Base-by-base conservation (phyloP, 208 protist species). In the Endotrypanum monterogeii region DNA sequence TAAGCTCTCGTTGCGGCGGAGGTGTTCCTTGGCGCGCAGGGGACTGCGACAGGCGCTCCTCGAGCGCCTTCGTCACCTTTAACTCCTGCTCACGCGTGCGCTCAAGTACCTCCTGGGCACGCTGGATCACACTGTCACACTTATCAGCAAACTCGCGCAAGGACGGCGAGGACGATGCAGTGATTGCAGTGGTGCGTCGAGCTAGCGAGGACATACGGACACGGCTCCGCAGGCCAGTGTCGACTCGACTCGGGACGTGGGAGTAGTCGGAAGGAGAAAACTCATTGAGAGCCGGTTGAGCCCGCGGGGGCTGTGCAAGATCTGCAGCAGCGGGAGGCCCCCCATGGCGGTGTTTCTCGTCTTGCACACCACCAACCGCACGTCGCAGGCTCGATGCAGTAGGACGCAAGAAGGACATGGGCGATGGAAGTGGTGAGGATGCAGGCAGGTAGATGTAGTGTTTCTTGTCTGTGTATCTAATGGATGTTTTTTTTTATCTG, bases 61-160 rank as follows among this genome's bases (percentile, higher is more conserved):
- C 76, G 23, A 93, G 78, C 23, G 76, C 80, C 30, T 51, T 70
- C 28, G 66, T 63, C 54, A 81, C 75, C 32, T 55, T 16, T 51
- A 70, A 46, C 75, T 86, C 78, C 70, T 89, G 82, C 41, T 79
- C 73, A 9, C 61, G 72, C 23, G 85, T 74, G 8, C 78, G 67
- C 50, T 87, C 79, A 9, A 94, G 83, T 56, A 94, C 71, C 39
- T 75, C 70, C 50, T 90, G 70, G 1, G 86, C 89, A 23, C 87
- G 87, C 61, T 82, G 67, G 11, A 89, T 70, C 46, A 87, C 85
- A 18, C 69, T 75, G 73, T 90, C 85, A 32, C 89, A 94, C 46
- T 81, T 62, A 4, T 51, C 61, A 2, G 67, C 63, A 41, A 85
- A 82, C 52, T 78, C 81, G 11, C 63, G 71, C n/a, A 84, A 54